Evolutionary conservation across 441 rosid species (phyloP).

Genomic region (Gossypium trilobum): DNA sequence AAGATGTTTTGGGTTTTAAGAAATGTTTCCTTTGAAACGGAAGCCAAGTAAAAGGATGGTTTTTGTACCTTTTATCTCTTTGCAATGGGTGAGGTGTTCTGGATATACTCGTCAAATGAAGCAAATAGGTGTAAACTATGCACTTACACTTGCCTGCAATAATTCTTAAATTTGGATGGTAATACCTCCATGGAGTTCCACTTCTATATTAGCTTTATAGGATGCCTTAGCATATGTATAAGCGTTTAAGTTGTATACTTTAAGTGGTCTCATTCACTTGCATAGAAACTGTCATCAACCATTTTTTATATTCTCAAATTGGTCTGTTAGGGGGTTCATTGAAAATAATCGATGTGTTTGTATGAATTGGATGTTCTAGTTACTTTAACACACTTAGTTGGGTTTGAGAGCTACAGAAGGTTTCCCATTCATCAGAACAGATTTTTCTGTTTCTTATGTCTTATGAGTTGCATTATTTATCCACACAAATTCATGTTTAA

Average conservation of each 20-base stretch:
- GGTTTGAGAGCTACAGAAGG: neutral
- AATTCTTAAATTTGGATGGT: neutral
- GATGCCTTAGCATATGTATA: neutral
- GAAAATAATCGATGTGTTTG: neutral
- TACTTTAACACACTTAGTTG: neutral
- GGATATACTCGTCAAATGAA: neutral
- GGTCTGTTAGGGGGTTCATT: neutral
- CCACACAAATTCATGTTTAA: neutral
- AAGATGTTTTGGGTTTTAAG: neutral
- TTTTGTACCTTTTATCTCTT: neutral
- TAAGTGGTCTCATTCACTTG: neutral
- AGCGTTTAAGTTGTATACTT: neutral
- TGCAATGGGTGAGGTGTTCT: neutral
- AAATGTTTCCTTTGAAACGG: neutral
- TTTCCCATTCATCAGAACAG: neutral
- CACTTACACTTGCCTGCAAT: neutral
- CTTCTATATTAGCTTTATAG: neutral
- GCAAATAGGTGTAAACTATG: neutral
- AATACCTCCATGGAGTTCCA: neutral
- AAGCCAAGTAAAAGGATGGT: slow-evolving; percentile 1
- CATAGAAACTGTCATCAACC: neutral
- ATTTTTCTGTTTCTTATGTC: neutral
- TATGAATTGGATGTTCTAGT: slow-evolving; percentile 8
- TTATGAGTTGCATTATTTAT: neutral
- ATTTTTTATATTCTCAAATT: neutral